Conservation (phyloP, 2,329 filamentous ascomycete genomes). For the Gaeumannomyces tritici region DNA sequence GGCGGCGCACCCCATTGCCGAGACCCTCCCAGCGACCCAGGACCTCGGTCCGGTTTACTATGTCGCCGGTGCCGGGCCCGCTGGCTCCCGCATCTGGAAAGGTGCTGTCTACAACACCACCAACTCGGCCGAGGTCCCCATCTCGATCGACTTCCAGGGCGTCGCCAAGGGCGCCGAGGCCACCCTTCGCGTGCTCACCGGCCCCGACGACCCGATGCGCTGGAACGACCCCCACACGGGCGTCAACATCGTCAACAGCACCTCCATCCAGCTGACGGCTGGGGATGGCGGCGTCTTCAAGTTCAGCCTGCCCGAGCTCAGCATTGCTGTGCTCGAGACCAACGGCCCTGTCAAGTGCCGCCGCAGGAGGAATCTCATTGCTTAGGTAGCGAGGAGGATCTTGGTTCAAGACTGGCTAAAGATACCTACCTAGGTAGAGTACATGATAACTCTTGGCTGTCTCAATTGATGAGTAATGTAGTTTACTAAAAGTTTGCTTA, state of each 20-base stretch:
- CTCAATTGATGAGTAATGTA: no score
- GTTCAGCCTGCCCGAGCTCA: constrained; percentile 43
- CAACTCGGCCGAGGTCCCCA: constrained; percentile 29
- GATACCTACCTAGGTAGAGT: no score
- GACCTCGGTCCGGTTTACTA: constrained; percentile 35
- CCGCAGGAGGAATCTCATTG: neutral
- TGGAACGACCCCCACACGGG: constrained; percentile 33
- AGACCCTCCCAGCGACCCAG: constrained; percentile 33
- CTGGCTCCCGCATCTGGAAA: constrained; percentile 36
- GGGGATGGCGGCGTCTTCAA: constrained; percentile 35
- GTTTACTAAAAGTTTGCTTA: no score
- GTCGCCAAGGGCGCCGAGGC: constrained; percentile 27
- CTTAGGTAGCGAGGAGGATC: neutral
- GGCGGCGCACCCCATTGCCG: constrained; percentile 31
- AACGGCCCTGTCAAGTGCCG: neutral
- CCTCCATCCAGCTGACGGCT: constrained; percentile 26
- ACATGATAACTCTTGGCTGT: no score
- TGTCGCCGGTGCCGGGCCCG: constrained; percentile 29
- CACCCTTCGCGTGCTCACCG: constrained; percentile 34
- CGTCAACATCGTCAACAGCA: constrained; percentile 38
- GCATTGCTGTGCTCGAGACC: constrained; percentile 45
- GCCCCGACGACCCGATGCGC: constrained; percentile 29
- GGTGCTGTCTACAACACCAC: constrained; percentile 43
- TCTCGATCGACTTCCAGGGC: constrained; percentile 35
- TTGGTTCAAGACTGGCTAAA: neutral